These are phyloP conservation scores for Umbelopsis vinacea DNA, from an alignment of 192 early-diverging fungal genomes.

Conservation along the genomic window DNA sequence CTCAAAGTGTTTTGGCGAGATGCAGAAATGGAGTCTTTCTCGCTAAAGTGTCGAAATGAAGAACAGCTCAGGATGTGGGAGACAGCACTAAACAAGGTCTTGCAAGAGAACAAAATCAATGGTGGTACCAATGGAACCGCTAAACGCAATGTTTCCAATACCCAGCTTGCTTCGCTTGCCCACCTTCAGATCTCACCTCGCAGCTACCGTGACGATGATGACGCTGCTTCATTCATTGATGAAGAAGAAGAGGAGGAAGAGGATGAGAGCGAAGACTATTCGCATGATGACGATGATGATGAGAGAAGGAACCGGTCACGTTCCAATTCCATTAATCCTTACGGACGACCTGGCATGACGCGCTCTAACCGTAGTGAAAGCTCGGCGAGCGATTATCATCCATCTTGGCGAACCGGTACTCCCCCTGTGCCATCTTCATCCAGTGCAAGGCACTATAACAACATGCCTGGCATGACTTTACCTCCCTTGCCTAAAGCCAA, in stretches of 20 bases:
- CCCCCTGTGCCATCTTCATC: conserved; percentile 13
- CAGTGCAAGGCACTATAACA: conserved; percentile 19
- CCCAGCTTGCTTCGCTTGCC: conserved; percentile 39
- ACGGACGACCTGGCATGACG: not conserved
- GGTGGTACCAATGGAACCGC: conserved; percentile 8
- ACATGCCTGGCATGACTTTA: conserved; percentile 10
- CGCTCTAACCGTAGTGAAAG: conserved; percentile 19
- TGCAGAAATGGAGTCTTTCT: conserved; percentile 82
- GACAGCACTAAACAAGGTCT: conserved; percentile 70
- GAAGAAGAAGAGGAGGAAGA: conserved; percentile 42
- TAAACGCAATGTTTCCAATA: conserved; percentile 47
- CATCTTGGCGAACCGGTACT: conserved; percentile 10
- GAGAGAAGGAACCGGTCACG: conserved; percentile 29
- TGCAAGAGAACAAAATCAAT: conserved; percentile 57
- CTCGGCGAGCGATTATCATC: conserved; percentile 16
- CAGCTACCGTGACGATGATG: conserved; percentile 29
- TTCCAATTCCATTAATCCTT: conserved; percentile 27
- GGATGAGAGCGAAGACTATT: conserved; percentile 46
- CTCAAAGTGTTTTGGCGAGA: conserved; percentile 89
- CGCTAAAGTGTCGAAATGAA: conserved; percentile 85
- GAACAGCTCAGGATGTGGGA: conserved; percentile 95
- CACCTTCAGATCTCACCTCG: conserved; percentile 24
- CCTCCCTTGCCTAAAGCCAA: conserved; percentile 26
- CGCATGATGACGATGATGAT: conserved; percentile 48
- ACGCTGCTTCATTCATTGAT: conserved; percentile 36